These are phyloP conservation scores for Chlorella sp. DNA, from an alignment of 139 green algal species.

Conservation along the genomic window DNA sequence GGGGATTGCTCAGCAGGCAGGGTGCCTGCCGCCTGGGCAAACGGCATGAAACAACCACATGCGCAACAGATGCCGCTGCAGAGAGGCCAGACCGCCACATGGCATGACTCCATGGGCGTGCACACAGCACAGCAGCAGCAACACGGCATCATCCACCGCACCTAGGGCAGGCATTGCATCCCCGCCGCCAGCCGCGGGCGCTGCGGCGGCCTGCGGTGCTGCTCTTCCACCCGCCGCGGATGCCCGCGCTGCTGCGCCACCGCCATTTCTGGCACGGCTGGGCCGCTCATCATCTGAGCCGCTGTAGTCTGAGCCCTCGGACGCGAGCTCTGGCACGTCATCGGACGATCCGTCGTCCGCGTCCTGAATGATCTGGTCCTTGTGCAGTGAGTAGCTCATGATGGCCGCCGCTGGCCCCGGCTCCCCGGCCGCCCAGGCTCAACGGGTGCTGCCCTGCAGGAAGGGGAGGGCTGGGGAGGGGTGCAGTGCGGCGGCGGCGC, in stretches of 20 bases:
- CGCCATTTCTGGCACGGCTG: not conserved
- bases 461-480: not conserved
- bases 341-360: conserved; percentile 69
- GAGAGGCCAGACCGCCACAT: too few relatives aligned
- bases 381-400: conserved; percentile 99
- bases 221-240: not conserved
- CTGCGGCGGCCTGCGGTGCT: not conserved
- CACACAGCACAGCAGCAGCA: too few relatives aligned
- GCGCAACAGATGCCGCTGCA: too few relatives aligned
- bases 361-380: conserved; percentile 97
- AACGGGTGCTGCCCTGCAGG: too few relatives aligned
- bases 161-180: not conserved
- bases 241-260: not conserved
- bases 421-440: not conserved
- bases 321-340: not conserved
- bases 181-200: not conserved
- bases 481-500: too few relatives aligned
- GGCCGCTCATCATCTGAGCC: not conserved
- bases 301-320: not conserved
- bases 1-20: not conserved
- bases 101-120: too few relatives aligned
- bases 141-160: too few relatives aligned
- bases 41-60: too few relatives aligned
- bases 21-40: not conserved
- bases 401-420: conserved; percentile 79